Evolutionary conservation across 176 grass and related monocot genomes (phyloP).

Genomic region (Stipa capillata): DNA sequence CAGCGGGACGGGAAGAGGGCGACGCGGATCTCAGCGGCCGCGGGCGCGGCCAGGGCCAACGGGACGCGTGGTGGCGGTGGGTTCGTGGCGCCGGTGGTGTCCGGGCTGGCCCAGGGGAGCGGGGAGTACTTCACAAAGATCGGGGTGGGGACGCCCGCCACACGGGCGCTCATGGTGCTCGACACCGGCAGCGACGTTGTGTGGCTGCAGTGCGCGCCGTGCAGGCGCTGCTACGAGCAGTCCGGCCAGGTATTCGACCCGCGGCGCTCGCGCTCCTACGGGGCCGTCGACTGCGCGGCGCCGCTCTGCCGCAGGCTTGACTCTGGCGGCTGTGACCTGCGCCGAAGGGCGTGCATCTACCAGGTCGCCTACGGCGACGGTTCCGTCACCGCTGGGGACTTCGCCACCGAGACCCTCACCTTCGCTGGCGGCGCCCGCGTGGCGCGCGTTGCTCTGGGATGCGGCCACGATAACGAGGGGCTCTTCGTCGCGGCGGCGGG

Average conservation of each 20-base stretch:
- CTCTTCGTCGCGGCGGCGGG: slow-evolving; percentile 84
- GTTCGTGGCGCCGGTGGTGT: slow-evolving; percentile 55
- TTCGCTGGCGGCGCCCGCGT: slow-evolving; percentile 69
- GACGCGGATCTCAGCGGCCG: slow-evolving; percentile 9
- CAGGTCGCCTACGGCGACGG: slow-evolving; percentile 95
- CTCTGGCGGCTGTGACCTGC: slow-evolving; percentile 70
- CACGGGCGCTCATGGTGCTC: slow-evolving; percentile 70
- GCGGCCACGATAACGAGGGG: slow-evolving; percentile 94
- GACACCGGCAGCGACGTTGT: slow-evolving; percentile 92
- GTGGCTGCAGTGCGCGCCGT: slow-evolving; percentile 87
- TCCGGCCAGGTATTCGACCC: slow-evolving; percentile 70
- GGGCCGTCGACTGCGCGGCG: slow-evolving; percentile 44
- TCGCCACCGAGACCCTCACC: slow-evolving; percentile 76
- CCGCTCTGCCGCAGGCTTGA: slow-evolving; percentile 65
- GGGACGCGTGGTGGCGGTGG: background rate
- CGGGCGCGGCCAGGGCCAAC: slow-evolving; percentile 21
- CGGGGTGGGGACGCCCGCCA: slow-evolving; percentile 72
- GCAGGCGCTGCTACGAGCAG: slow-evolving; percentile 83
- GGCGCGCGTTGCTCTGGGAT: slow-evolving; percentile 57
- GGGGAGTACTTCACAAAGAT: slow-evolving; percentile 93
- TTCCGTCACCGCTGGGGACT: slow-evolving; percentile 70
- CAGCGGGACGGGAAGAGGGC: slow-evolving; percentile 24
- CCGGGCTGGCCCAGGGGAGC: slow-evolving; percentile 79
- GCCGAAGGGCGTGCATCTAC: slow-evolving; percentile 67
- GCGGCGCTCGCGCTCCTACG: slow-evolving; percentile 59